Evolutionary conservation across 148 eudicot species (phyloP).

Genomic region (Persicaria tinctoria): DNA sequence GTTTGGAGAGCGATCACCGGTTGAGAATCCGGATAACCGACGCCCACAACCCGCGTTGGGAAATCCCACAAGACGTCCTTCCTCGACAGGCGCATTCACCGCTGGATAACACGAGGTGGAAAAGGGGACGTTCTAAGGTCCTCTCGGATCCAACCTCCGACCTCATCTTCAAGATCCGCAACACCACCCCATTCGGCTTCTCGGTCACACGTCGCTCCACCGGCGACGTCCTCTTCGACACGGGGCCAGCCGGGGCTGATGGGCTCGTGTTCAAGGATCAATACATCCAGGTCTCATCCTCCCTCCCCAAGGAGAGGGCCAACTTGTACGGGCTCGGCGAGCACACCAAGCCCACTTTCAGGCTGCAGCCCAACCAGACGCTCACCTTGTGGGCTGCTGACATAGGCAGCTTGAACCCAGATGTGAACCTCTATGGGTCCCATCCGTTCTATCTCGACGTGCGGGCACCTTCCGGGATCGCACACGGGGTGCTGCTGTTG

Average conservation of each 20-base stretch:
- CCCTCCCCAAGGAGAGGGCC: slow-evolving; percentile 28
- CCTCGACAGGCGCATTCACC: slow-evolving; percentile 3
- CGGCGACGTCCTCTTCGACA: slow-evolving; percentile 35
- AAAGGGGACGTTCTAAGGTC: background rate
- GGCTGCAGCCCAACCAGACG: slow-evolving; percentile 31
- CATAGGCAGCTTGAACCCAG: slow-evolving; percentile 23
- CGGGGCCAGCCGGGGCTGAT: slow-evolving; percentile 12
- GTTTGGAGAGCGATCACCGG: slow-evolving; percentile 47
- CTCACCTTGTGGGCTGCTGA: slow-evolving; percentile 52
- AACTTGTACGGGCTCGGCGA: slow-evolving; percentile 49
- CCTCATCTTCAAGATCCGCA: slow-evolving; percentile 56
- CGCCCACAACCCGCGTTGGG: slow-evolving; percentile 51
- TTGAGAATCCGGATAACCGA: slow-evolving; percentile 58
- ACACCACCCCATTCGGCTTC: slow-evolving; percentile 68
- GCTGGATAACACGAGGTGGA: slow-evolving; percentile 12
- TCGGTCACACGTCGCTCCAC: slow-evolving; percentile 53
- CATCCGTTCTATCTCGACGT: slow-evolving; percentile 56
- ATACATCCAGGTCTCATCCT: slow-evolving; percentile 30
- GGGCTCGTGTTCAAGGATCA: slow-evolving; percentile 36
- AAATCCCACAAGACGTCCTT: slow-evolving; percentile 37
- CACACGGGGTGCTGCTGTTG: slow-evolving; percentile 47
- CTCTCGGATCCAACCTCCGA: slow-evolving; percentile 37
- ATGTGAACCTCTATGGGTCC: slow-evolving; percentile 38
- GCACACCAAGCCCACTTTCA: slow-evolving; percentile 37
- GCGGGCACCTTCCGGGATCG: slow-evolving; percentile 21